phyloP scores from a whole-genome alignment of 192 early-diverging fungal genomes.

The Borealophlyctis nickersoniae region DNA sequence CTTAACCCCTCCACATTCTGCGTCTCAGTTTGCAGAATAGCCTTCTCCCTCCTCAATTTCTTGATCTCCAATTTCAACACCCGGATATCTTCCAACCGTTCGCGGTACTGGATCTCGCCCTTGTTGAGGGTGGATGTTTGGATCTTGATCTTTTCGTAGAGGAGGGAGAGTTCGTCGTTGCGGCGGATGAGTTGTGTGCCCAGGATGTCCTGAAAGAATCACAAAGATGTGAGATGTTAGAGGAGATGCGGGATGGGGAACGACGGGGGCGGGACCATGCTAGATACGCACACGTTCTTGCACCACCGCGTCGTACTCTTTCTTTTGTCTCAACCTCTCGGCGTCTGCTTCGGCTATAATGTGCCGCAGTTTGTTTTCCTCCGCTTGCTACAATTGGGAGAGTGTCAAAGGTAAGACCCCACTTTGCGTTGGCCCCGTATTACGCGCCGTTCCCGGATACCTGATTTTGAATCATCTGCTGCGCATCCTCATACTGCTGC shows the following conservation, averaged over 20 bases:
- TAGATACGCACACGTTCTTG: constrained; percentile 47
- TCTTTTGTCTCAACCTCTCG: constrained; percentile 52
- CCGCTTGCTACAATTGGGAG: constrained; percentile 30
- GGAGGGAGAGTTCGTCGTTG: constrained; percentile 57
- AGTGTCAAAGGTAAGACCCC: background rate
- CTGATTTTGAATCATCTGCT: constrained; percentile 54
- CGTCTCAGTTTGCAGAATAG: constrained; percentile 56
- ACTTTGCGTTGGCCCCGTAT: too few relatives aligned
- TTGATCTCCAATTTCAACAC: constrained; percentile 62
- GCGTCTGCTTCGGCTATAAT: constrained; percentile 54
- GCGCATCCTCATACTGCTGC: constrained; percentile 47
- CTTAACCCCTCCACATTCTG: constrained; percentile 54
- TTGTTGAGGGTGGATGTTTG: constrained; percentile 60
- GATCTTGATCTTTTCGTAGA: constrained; percentile 65
- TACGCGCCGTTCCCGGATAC: too few relatives aligned
- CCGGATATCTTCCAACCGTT: constrained; percentile 61
- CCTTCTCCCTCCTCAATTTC: constrained; percentile 54
- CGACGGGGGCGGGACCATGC: background rate
- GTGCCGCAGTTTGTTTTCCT: constrained; percentile 58
- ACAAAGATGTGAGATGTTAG: background rate
- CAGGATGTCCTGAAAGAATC: constrained; percentile 51
- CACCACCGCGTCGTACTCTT: constrained; percentile 54
- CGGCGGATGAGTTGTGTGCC: constrained; percentile 57
- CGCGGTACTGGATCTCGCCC: constrained; percentile 61
- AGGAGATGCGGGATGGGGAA: background rate